These are phyloP conservation scores for Tagetes patula DNA, from an alignment of 129 eudicot species.

Conservation along the genomic window DNA sequence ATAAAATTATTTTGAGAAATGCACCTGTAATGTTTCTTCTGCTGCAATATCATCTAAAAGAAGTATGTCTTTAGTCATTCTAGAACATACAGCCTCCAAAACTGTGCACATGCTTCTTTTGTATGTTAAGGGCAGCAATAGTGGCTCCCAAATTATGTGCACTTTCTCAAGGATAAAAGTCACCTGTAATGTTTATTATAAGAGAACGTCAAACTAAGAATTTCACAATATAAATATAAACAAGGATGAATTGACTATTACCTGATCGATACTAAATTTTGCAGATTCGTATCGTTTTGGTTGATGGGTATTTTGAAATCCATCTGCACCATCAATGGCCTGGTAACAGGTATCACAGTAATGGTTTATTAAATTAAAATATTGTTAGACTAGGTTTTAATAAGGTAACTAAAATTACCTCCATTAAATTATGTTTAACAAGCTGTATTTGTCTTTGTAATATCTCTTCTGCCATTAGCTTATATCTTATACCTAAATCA, in stretches of 20 bases:
- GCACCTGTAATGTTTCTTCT: constrained; percentile 90
- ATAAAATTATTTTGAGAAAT: not conserved
- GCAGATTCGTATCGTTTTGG: constrained; percentile 75
- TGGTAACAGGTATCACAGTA: constrained; percentile 35
- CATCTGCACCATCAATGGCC: constrained; percentile 95
- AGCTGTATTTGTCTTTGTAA: constrained; percentile 75
- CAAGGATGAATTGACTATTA: constrained; percentile 20
- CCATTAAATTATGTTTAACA: constrained; percentile 64
- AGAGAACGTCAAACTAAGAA: not conserved
- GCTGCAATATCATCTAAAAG: constrained; percentile 96
- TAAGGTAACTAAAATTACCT: constrained; percentile 41
- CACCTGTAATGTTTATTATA: constrained; percentile 48
- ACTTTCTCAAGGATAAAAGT: constrained; percentile 94
- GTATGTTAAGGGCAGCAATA: constrained; percentile 68
- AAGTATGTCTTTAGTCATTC: constrained; percentile 80
- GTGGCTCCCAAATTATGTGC: constrained; percentile 87
- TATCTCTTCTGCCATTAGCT: constrained; percentile 80
- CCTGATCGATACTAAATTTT: constrained; percentile 88
- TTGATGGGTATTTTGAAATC: constrained; percentile 95
- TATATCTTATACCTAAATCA: constrained; percentile 91
- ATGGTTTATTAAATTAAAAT: constrained; percentile 3
- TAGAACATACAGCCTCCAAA: constrained; percentile 70
- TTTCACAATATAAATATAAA: not conserved
- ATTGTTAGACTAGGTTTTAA: not conserved
- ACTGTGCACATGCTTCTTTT: constrained; percentile 62